These are phyloP conservation scores for Beauveria brongniartii DNA, from an alignment of 2,329 filamentous ascomycete genomes.

Conservation along the genomic window DNA sequence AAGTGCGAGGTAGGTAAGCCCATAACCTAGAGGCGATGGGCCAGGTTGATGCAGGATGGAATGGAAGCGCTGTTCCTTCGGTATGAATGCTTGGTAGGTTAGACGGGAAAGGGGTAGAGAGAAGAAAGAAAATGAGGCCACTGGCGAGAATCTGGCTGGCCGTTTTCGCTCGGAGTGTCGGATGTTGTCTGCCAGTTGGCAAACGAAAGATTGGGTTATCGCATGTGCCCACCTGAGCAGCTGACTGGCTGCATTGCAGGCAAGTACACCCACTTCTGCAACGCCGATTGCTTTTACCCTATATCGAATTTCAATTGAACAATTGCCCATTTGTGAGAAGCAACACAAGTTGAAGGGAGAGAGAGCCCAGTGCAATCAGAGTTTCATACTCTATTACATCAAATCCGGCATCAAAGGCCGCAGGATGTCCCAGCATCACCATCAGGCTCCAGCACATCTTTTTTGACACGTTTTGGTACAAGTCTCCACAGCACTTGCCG, in stretches of 20 bases:
- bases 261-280: too few relatives aligned
- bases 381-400: too few relatives aligned
- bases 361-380: too few relatives aligned
- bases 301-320: too few relatives aligned
- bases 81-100: neutral
- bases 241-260: neutral
- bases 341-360: too few relatives aligned
- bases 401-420: too few relatives aligned
- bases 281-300: too few relatives aligned
- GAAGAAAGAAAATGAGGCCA: neutral
- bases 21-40: neutral
- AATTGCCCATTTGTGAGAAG: too few relatives aligned
- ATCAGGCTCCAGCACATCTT: too few relatives aligned
- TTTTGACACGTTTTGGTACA: too few relatives aligned
- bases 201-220: neutral
- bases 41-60: neutral
- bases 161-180: neutral
- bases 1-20: neutral
- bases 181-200: slow-evolving; percentile 1
- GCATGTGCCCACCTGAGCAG: neutral
- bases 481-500: too few relatives aligned
- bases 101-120: neutral
- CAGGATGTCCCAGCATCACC: too few relatives aligned
- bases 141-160: neutral
- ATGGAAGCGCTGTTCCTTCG: neutral